These are phyloP conservation scores for Cercospora beticola DNA, from an alignment of 2,329 filamentous ascomycete genomes.

Conservation along the genomic window DNA sequence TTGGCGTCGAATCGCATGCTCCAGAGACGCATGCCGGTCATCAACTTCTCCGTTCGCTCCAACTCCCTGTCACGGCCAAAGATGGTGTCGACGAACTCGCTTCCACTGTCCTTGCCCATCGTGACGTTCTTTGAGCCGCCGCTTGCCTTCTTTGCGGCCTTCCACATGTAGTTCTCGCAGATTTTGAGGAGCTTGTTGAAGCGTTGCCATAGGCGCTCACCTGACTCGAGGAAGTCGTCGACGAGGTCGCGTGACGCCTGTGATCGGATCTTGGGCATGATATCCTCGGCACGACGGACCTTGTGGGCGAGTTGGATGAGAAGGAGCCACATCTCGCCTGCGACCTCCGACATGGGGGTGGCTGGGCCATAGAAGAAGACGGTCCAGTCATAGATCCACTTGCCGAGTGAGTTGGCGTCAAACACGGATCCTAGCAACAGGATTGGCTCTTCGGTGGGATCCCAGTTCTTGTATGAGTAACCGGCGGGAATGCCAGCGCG, in stretches of 20 bases:
- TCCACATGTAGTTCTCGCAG: constrained; percentile 94
- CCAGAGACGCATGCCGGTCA: constrained; percentile 85
- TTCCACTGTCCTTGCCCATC: constrained; percentile 88
- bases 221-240: constrained; percentile 85
- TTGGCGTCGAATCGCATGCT: constrained; percentile 93
- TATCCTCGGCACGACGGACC: constrained; percentile 85
- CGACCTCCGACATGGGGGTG: constrained; percentile 83
- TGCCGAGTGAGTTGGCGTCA: constrained; percentile 93
- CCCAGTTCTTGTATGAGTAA: constrained; percentile 98
- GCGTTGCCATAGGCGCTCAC: constrained; percentile 80
- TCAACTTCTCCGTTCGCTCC: constrained; percentile 86
- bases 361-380: constrained; percentile 81
- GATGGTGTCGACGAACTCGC: constrained; percentile 93
- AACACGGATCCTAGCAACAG: constrained; percentile 93
- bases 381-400: constrained; percentile 99
- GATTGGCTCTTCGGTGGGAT: constrained; percentile 89
- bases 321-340: constrained; percentile 91
- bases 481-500: constrained; percentile 74
- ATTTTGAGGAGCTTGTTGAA: constrained; percentile 83
- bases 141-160: constrained; percentile 71
- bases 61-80: constrained; percentile 90
- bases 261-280: constrained; percentile 68
- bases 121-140: constrained; percentile 62
- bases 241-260: constrained; percentile 75
- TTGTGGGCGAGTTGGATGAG: constrained; percentile 93